These are phyloP conservation scores for Cyclotella sp. DNA, from an alignment of 108 stramenopile genomes.

Conservation along the genomic window DNA sequence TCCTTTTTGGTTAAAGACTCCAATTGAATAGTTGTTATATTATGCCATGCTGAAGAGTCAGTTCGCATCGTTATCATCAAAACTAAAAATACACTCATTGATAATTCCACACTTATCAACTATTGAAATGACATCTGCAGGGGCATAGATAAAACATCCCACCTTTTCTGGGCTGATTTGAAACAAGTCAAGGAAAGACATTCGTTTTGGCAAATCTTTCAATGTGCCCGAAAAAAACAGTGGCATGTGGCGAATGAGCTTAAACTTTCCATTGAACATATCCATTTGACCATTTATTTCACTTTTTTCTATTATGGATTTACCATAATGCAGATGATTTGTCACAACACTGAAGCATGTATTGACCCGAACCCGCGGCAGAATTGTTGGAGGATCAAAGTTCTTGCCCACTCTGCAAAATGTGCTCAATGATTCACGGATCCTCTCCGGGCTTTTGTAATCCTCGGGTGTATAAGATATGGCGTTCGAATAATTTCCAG, in stretches of 20 bases:
- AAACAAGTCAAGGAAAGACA: constrained; percentile 50
- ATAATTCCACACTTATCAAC: constrained; percentile 51
- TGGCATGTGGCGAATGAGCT: constrained; percentile 43
- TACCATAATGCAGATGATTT: constrained; percentile 42
- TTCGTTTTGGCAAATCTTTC: constrained; percentile 44
- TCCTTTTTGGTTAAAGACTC: neutral
- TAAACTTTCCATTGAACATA: constrained; percentile 3
- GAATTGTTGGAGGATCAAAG: constrained; percentile 23
- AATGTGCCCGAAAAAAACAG: constrained; percentile 22
- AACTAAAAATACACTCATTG: constrained; percentile 34
- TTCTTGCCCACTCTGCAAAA: constrained; percentile 40
- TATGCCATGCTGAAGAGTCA: neutral
- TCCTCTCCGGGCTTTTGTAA: constrained; percentile 33
- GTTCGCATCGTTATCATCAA: constrained; percentile 12
- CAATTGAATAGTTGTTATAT: neutral
- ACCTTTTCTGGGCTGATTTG: constrained; percentile 28
- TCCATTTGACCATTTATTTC: neutral
- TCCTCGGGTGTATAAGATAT: constrained; percentile 41
- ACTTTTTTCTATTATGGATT: neutral
- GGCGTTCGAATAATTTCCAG: constrained; percentile 53
- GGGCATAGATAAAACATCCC: constrained; percentile 49
- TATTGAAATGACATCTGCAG: constrained; percentile 27
- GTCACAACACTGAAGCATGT: constrained; percentile 36
- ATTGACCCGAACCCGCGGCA: constrained; percentile 30
- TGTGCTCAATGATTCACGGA: constrained; percentile 29